Evolutionary conservation across 108 stramenopile species (phyloP).

Genomic region (Seminavis robusta): DNA sequence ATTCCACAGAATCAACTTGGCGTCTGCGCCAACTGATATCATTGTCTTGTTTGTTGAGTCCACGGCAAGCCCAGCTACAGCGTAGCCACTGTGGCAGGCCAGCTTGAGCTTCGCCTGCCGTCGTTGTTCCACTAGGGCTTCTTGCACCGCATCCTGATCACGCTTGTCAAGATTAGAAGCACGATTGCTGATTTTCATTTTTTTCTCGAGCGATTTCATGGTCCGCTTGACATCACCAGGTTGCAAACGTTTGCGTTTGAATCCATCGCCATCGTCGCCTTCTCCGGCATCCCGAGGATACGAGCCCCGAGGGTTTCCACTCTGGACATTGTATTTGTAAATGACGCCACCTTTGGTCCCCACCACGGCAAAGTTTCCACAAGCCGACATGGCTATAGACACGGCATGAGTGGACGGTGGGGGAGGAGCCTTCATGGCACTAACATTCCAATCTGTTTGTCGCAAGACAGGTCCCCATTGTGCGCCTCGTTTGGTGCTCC

Average conservation of each 20-base stretch:
- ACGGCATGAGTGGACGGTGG: constrained; percentile 66
- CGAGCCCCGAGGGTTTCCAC: constrained; percentile 80
- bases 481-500: constrained; percentile 70
- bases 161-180: constrained; percentile 65
- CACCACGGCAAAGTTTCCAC: constrained; percentile 90
- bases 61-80: constrained; percentile 90
- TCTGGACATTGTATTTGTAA: constrained; percentile 95
- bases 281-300: constrained; percentile 61
- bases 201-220: constrained; percentile 68
- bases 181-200: constrained; percentile 61
- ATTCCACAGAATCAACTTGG: constrained; percentile 87
- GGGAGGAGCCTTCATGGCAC: constrained; percentile 75
- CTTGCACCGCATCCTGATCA: constrained; percentile 41
- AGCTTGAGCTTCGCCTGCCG: constrained; percentile 37
- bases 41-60: constrained; percentile 84
- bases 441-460: constrained; percentile 80
- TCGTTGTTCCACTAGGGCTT: constrained; percentile 34
- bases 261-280: constrained; percentile 8
- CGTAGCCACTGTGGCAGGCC: constrained; percentile 56
- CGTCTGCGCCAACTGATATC: constrained; percentile 83
- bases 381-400: constrained; percentile 68
- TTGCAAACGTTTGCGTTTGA: constrained; percentile 15
- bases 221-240: constrained; percentile 67
- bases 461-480: constrained; percentile 78
- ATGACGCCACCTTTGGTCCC: constrained; percentile 91